phyloP scores from a whole-genome alignment of 306 rosid species.

The Glycine latifolia region DNA sequence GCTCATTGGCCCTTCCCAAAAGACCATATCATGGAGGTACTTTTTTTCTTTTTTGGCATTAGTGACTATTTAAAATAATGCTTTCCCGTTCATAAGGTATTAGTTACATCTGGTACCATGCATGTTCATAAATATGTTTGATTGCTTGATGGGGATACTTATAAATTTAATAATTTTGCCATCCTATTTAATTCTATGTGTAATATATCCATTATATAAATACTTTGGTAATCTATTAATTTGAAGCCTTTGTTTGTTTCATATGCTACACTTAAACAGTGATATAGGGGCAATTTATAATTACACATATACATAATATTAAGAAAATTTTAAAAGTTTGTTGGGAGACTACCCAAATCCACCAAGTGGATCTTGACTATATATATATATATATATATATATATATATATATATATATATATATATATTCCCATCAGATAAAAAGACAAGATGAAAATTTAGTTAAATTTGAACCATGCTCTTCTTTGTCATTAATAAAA shows the following conservation, averaged over 20 bases:
- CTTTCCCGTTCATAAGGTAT: constrained; percentile 8
- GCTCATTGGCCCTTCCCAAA: constrained; percentile 96
- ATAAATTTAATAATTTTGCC: constrained; percentile 4
- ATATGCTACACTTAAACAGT: not conserved
- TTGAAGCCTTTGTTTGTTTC: not conserved
- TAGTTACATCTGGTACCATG: constrained; percentile 16
- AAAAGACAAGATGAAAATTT: not conserved
- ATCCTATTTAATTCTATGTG: not conserved
- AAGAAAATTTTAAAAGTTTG: too few species aligned
- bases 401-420: too few species aligned
- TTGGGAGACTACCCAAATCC: too few species aligned
- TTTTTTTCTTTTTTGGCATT: not conserved
- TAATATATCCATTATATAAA: not conserved
- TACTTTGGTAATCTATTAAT: constrained; percentile 5
- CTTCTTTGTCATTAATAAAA: constrained; percentile 5
- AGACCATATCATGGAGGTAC: constrained; percentile 87
- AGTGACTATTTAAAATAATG: constrained; percentile 33
- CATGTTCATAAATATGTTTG: not conserved
- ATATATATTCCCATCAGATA: not conserved
- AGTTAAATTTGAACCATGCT: constrained; percentile 5
- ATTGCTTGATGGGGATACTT: constrained; percentile 4
- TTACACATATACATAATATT: too few species aligned
- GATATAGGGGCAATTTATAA: too few species aligned
- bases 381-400: too few species aligned
- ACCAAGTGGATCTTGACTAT: too few species aligned